Conservation (phyloP, 768 basidiomycete species). For the Mycena floridula region DNA sequence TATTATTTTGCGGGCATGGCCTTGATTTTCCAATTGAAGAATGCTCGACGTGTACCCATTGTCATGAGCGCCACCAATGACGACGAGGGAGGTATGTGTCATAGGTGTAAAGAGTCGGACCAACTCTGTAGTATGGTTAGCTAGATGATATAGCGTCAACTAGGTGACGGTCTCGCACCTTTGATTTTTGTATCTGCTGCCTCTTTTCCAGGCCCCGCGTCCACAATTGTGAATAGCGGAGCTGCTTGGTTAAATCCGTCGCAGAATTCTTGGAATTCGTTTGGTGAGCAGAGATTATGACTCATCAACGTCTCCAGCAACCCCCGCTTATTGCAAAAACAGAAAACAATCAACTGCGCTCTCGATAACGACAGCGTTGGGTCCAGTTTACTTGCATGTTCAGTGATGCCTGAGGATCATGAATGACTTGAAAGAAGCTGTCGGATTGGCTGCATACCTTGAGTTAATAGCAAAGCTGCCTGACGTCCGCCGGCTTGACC, state of each 20-base stretch:
- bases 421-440: conserved; percentile 2
- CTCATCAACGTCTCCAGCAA: conserved; percentile 41
- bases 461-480: conserved; percentile 27
- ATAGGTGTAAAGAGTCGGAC: conserved; percentile 57
- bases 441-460: conserved; percentile 6
- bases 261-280: conserved; percentile 59
- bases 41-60: conserved; percentile 41
- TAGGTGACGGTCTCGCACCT: conserved; percentile 34
- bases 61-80: conserved; percentile 60
- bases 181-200: conserved; percentile 73
- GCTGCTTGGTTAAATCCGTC: conserved; percentile 67
- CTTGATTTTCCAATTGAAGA: conserved; percentile 34
- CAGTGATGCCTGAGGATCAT: conserved; percentile 15
- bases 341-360: conserved; percentile 50
- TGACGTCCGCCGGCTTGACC: conserved; percentile 53
- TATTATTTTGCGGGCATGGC: conserved; percentile 36
- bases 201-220: conserved; percentile 68
- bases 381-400: conserved; percentile 19
- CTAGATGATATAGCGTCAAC: background rate
- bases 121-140: conserved; percentile 36
- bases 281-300: conserved; percentile 24
- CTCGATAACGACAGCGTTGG: conserved; percentile 1
- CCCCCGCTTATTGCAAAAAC: conserved; percentile 61
- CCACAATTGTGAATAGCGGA: conserved; percentile 61
- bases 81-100: conserved; percentile 58